Evolutionary conservation across 345 rosid species (phyloP), one percentile per base, ranked within the genome.

Genomic region (Salix viminalis): DNA sequence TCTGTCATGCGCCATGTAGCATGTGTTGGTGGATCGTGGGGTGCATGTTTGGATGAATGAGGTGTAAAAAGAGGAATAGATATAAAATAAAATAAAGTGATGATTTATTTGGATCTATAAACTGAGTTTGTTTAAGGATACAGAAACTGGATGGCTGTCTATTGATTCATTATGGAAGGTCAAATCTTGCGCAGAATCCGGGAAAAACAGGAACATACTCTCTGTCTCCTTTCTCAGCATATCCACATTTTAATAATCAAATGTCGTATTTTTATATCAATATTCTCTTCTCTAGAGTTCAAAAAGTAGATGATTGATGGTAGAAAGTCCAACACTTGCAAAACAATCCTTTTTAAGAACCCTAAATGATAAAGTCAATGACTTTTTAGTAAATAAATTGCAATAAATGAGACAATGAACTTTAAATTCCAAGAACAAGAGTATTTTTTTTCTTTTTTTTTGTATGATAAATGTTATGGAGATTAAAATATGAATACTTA

Each of bases 1-100:
- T 79, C 65, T 16, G 32, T 74, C 65, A 66, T 54, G 73, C 56
- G 30, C 48, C 44, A 66, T 48, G 42, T 16, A 67, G 9, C 9
- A 36, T 64, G 66, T 65, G 32, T 71, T 65, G 79, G 74, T 10
- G 24, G 86, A 86, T 85, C 79, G 90, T 89, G 92, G 84, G 90
- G 88, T 85, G 89, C 87, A 85, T 84, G 89, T 84, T 85, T 74
- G 24, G 60, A 54, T 21, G 60, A 46, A 61, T 54, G 83, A 77
- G 77, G 37, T 79, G 79, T 67, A 62, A 18, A n/a, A 28, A 72
- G 37, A 24, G 41, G 44, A 80, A 67, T 66, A 50, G 70, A 42
- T n/a, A 58, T 18, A 50, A 72, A 42, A 58, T 18, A 4, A 30
- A 7, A 39, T 1, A 71, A 75, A 1, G 66, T 30, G 28, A 58